Evolutionary conservation across 2,329 filamentous ascomycete species (phyloP).

Genomic region (Pseudogymnoascus sp.): DNA sequence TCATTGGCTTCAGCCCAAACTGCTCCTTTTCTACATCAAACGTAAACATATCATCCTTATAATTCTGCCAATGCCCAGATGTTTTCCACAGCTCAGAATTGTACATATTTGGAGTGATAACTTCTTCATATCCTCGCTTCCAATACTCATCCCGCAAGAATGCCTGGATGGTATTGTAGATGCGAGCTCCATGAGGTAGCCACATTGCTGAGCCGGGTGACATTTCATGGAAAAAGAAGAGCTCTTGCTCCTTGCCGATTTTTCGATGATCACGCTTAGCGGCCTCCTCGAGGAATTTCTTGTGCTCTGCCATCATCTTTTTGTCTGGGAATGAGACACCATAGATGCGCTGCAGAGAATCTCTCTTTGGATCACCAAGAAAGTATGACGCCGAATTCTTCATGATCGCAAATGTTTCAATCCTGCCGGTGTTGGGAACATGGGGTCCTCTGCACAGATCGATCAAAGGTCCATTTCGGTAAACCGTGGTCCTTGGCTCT

Average conservation of each 20-base stretch:
- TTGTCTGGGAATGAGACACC: constrained; percentile 96
- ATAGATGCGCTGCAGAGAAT: constrained; percentile 92
- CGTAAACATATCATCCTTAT: constrained; percentile 95
- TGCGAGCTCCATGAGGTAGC: constrained; percentile 83
- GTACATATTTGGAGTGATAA: constrained; percentile 94
- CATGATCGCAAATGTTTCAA: constrained; percentile 92
- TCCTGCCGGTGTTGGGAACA: constrained; percentile 84
- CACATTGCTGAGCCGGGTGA: constrained; percentile 94
- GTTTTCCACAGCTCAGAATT: constrained; percentile 89
- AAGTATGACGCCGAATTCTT: constrained; percentile 76
- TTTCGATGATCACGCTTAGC: constrained; percentile 92
- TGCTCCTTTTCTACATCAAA: constrained; percentile 75
- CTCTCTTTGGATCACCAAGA: constrained; percentile 86
- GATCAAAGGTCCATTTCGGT: constrained; percentile 82
- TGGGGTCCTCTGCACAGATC: constrained; percentile 94
- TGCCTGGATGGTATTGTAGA: constrained; percentile 80
- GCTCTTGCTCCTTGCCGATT: constrained; percentile 89
- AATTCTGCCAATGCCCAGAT: constrained; percentile 89
- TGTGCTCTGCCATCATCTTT: constrained; percentile 85
- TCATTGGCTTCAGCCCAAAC: constrained; percentile 92
- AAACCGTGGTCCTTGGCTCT: constrained; percentile 86
- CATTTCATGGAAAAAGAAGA: constrained; percentile 92
- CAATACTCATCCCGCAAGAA: constrained; percentile 84
- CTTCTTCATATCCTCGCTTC: constrained; percentile 88
- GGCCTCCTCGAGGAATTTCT: constrained; percentile 95